Evolutionary conservation across 2,329 filamentous ascomycete genomes (phyloP).

Genomic region (Nemania diffusa): DNA sequence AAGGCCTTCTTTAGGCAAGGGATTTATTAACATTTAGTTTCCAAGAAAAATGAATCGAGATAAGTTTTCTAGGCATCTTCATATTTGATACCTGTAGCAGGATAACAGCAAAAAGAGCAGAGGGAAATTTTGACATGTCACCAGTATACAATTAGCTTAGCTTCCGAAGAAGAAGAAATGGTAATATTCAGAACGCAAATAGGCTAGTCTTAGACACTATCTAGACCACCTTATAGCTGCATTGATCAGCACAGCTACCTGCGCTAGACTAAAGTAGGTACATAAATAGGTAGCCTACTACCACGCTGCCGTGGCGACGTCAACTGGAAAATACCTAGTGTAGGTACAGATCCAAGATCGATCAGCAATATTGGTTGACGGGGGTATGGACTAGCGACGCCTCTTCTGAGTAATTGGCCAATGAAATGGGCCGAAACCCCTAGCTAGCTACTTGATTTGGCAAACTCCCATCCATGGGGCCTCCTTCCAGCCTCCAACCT

Average conservation of each 20-base stretch:
- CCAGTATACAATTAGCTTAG: background rate
- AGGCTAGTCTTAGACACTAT: background rate
- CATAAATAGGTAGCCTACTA: background rate
- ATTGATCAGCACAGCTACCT: background rate
- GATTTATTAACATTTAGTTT: too few species aligned
- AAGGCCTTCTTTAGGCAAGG: too few species aligned
- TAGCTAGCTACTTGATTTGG: conserved; percentile 36
- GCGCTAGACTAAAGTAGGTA: background rate
- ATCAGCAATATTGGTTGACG: background rate
- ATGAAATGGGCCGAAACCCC: conserved; percentile 24
- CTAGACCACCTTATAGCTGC: background rate
- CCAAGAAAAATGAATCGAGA: too few species aligned
- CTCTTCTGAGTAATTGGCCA: conserved; percentile 9
- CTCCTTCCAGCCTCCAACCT: background rate
- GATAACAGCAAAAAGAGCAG: background rate
- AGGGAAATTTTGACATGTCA: background rate
- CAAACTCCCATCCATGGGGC: conserved; percentile 11
- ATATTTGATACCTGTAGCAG: too few species aligned
- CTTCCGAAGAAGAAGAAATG: background rate
- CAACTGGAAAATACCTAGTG: background rate
- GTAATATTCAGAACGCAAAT: background rate
- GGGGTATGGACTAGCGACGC: background rate
- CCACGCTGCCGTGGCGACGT: background rate
- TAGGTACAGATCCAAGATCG: background rate
- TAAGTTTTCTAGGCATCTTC: too few species aligned